Conservation (phyloP, 441 rosid species). For the Erodium texanum region DNA sequence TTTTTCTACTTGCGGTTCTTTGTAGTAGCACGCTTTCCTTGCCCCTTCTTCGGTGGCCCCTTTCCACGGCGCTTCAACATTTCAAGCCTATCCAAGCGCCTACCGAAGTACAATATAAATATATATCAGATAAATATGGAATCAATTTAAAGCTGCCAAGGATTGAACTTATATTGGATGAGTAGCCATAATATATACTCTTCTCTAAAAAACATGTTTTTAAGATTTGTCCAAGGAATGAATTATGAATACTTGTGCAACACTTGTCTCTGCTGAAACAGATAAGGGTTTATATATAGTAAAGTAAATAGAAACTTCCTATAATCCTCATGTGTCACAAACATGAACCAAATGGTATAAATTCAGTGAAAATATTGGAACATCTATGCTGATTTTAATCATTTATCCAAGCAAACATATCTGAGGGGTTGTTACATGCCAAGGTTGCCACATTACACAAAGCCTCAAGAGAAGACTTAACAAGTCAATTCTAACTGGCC, state of each 20-base stretch:
- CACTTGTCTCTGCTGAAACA: neutral
- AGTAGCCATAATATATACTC: too few relatives aligned
- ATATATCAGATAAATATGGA: slow-evolving; percentile 2
- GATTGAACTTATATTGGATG: neutral
- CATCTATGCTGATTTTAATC: neutral
- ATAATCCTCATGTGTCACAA: neutral
- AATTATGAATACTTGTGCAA: too few relatives aligned
- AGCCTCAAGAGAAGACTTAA: neutral
- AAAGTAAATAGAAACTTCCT: neutral
- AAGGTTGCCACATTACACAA: neutral
- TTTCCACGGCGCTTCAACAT: slow-evolving; percentile 27
- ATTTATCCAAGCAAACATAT: too few relatives aligned
- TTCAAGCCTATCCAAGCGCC: slow-evolving; percentile 21
- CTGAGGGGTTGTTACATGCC: neutral
- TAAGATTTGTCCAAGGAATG: too few relatives aligned
- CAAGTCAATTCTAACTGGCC: neutral
- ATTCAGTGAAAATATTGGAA: neutral
- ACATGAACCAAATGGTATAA: neutral
- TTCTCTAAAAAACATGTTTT: neutral
- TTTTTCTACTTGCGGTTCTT: slow-evolving; percentile 14
- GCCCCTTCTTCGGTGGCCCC: slow-evolving; percentile 27
- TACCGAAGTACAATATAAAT: neutral
- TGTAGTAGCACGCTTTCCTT: slow-evolving; percentile 18
- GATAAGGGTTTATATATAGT: neutral
- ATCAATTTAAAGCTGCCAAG: neutral